These are phyloP conservation scores for Colletotrichum euphorbiae DNA, from an alignment of 2,329 filamentous ascomycete species.

Conservation along the genomic window DNA sequence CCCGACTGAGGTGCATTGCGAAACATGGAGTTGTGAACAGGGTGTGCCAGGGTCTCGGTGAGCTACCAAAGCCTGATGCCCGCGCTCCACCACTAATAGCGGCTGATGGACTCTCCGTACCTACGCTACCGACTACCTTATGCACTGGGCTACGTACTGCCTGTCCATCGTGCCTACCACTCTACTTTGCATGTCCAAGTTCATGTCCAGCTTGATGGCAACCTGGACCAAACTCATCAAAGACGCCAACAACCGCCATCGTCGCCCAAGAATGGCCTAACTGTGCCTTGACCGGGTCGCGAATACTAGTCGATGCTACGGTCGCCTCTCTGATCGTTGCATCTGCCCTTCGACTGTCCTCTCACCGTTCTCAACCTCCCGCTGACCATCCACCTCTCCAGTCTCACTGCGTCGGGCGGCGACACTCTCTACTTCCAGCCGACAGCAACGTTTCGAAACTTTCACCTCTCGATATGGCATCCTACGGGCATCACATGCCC, in stretches of 20 bases:
- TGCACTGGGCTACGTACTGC: slow-evolving; percentile 18
- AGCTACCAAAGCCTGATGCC: slow-evolving; percentile 31
- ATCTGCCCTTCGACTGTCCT: slow-evolving; percentile 7
- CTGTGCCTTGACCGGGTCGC: slow-evolving; percentile 32
- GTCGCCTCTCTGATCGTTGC: slow-evolving; percentile 6
- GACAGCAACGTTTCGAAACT: slow-evolving; percentile 10
- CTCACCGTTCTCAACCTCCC: slow-evolving; percentile 23
- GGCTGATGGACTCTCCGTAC: slow-evolving; percentile 33
- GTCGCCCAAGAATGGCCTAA: slow-evolving; percentile 33
- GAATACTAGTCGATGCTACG: slow-evolving; percentile 33
- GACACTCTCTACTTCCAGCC: slow-evolving; percentile 4
- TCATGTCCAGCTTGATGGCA: slow-evolving; percentile 35
- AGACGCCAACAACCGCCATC: slow-evolving; percentile 31
- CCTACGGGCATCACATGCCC: slow-evolving; percentile 39
- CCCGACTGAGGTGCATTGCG: slow-evolving; percentile 36
- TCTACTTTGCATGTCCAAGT: slow-evolving; percentile 21
- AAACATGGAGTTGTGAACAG: slow-evolving; percentile 38
- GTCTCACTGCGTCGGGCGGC: slow-evolving; percentile 18
- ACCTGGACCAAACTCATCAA: slow-evolving; percentile 35
- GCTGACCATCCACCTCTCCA: slow-evolving; percentile 20
- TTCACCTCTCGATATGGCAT: slow-evolving; percentile 27
- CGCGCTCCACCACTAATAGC: slow-evolving; percentile 38
- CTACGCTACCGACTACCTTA: slow-evolving; percentile 22
- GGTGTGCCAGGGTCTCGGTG: slow-evolving; percentile 35
- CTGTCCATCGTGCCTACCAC: neutral